Conservation (phyloP, 441 rosid species). For the California macrophylla region DNA sequence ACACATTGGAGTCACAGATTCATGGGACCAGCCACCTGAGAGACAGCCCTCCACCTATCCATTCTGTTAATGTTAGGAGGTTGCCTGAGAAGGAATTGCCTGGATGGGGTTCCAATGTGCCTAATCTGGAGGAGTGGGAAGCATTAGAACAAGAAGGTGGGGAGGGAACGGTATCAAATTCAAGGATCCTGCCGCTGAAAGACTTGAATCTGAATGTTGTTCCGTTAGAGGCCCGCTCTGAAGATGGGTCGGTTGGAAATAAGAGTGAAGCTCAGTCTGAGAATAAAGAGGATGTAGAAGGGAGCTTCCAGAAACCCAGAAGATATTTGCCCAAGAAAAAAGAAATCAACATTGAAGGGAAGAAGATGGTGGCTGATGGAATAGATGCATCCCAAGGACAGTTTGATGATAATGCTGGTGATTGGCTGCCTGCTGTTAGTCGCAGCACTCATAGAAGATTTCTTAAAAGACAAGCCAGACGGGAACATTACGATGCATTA, state of each 20-base stretch:
- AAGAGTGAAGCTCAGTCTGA: constrained; percentile 33
- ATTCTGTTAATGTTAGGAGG: constrained; percentile 58
- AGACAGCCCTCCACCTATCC: constrained; percentile 69
- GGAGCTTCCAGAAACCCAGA: constrained; percentile 33
- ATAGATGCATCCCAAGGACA: constrained; percentile 74
- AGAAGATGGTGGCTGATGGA: constrained; percentile 77
- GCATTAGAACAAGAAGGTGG: constrained; percentile 51
- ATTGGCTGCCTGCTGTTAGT: constrained; percentile 87
- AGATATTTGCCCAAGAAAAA: constrained; percentile 45
- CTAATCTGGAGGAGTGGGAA: constrained; percentile 89
- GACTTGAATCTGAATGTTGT: constrained; percentile 52
- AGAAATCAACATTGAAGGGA: constrained; percentile 60
- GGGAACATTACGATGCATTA: constrained; percentile 39
- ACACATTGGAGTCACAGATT: constrained; percentile 67
- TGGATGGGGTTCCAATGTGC: constrained; percentile 93
- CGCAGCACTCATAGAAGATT: constrained; percentile 72
- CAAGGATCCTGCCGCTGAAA: constrained; percentile 71
- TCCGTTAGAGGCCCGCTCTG: constrained; percentile 32
- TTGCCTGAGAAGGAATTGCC: constrained; percentile 79
- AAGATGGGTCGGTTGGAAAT: constrained; percentile 34
- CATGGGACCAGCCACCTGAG: constrained; percentile 67
- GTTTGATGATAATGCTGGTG: constrained; percentile 44
- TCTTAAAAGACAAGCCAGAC: constrained; percentile 64
- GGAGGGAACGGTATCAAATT: constrained; percentile 31
- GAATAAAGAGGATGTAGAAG: constrained; percentile 36